Conservation (phyloP, 2,329 filamentous ascomycete species). For the Atkinsonella hypoxylon region DNA sequence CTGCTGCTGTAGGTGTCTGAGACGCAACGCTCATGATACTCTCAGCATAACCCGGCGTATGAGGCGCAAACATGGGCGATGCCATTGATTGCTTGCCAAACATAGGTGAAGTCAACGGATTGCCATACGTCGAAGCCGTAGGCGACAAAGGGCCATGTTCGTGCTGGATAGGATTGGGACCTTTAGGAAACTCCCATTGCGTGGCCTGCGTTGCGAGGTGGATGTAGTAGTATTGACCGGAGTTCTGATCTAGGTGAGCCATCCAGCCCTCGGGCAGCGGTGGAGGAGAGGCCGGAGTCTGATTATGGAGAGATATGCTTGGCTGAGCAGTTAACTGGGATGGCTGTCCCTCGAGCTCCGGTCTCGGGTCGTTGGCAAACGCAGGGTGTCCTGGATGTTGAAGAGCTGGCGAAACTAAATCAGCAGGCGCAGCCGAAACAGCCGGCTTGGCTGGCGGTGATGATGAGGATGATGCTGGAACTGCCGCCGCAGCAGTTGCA, state of each 20-base stretch:
- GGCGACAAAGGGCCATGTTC: slow-evolving; percentile 77
- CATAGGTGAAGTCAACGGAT: slow-evolving; percentile 58
- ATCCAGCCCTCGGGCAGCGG: slow-evolving; percentile 97
- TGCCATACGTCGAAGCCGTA: slow-evolving; percentile 63
- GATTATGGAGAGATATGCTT: slow-evolving; percentile 25
- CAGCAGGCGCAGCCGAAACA: slow-evolving; percentile 9
- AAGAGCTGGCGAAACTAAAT: slow-evolving; percentile 33
- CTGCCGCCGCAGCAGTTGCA: background rate
- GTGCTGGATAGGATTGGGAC: slow-evolving; percentile 77
- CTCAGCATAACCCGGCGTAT: slow-evolving; percentile 74
- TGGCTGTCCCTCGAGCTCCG: slow-evolving; percentile 36
- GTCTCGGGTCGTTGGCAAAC: slow-evolving; percentile 72
- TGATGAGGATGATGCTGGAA: background rate
- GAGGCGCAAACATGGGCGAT: slow-evolving; percentile 73
- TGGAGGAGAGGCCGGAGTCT: slow-evolving; percentile 71
- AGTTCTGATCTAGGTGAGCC: slow-evolving; percentile 87
- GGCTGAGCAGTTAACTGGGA: slow-evolving; percentile 28
- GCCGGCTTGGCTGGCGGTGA: slow-evolving; percentile 2
- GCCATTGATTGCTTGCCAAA: slow-evolving; percentile 45
- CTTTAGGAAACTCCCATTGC: slow-evolving; percentile 98
- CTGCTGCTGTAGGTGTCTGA: slow-evolving; percentile 63
- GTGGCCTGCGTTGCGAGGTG: slow-evolving; percentile 90
- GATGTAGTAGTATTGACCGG: slow-evolving; percentile 98
- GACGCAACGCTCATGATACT: slow-evolving; percentile 73
- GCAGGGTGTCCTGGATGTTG: slow-evolving; percentile 67